Percentiles rank a stretch among this genome's conserved stretches.
Evolutionary conservation across 495 filamentous ascomycete genomes (phyloP).

Genomic region (Tuber aestivum): DNA sequence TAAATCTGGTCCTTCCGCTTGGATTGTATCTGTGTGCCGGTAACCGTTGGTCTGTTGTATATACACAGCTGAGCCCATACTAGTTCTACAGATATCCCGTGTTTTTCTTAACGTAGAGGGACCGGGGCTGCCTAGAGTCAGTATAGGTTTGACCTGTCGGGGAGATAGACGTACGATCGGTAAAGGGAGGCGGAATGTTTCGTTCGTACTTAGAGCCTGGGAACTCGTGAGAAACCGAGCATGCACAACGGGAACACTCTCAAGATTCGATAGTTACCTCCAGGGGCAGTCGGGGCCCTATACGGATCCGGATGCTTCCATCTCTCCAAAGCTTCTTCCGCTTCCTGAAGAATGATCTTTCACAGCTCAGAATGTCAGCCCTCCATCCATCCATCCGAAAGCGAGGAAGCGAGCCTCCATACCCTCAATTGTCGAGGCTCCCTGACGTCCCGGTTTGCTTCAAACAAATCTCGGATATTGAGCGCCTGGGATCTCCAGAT

Average conservation of each 20-base stretch:
- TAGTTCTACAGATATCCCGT: background rate
- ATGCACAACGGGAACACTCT: background rate
- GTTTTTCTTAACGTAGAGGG: background rate
- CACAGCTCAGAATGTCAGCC: slow-evolving; percentile 10
- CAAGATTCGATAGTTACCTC: slow-evolving; percentile 60
- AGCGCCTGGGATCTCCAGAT: slow-evolving; percentile 92
- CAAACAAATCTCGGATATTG: slow-evolving; percentile 92
- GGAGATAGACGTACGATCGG: slow-evolving; percentile 49
- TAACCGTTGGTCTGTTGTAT: background rate
- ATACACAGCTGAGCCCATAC: background rate
- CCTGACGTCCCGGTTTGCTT: slow-evolving; percentile 78
- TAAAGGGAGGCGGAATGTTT: slow-evolving; percentile 72
- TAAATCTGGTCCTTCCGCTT: background rate
- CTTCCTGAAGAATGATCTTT: slow-evolving; percentile 62
- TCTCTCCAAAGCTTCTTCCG: slow-evolving; percentile 77
- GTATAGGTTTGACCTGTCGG: background rate
- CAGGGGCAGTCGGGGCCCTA: slow-evolving; percentile 76
- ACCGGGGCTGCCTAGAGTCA: slow-evolving; percentile 16
- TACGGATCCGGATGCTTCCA: slow-evolving; percentile 99
- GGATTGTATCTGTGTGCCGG: background rate
- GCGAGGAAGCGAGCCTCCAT: slow-evolving; percentile 34
- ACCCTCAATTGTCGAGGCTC: slow-evolving; percentile 87
- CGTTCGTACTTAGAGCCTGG: slow-evolving; percentile 92
- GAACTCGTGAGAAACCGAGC: slow-evolving; percentile 36
- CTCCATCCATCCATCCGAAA: background rate